These are phyloP conservation scores for Boletus rubescentipes DNA, from an alignment of 768 basidiomycete species.

Conservation along the genomic window DNA sequence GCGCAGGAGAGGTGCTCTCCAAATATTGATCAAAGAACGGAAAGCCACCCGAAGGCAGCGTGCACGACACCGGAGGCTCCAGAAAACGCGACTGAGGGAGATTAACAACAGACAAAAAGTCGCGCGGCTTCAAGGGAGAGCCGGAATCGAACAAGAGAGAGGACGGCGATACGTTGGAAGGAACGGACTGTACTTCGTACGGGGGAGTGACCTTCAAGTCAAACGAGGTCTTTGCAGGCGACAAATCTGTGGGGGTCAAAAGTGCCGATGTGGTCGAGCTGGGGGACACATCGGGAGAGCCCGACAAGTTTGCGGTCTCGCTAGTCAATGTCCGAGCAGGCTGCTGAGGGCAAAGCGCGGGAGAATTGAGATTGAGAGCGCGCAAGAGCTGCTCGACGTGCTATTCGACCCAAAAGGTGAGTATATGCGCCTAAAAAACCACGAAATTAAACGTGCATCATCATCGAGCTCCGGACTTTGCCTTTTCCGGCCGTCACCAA, in stretches of 20 bases:
- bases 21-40: conserved; percentile 56
- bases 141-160: conserved; percentile 48
- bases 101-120: conserved; percentile 27
- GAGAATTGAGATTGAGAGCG: conserved; percentile 77
- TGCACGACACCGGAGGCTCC: conserved; percentile 15
- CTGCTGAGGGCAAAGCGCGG: conserved; percentile 49
- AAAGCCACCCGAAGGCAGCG: conserved; percentile 29
- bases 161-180: conserved; percentile 33
- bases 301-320: conserved; percentile 40
- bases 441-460: conserved; percentile 31
- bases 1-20: conserved; percentile 41
- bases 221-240: conserved; percentile 57
- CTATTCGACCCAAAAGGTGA: conserved; percentile 38
- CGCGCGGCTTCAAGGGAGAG: conserved; percentile 34
- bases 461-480: conserved; percentile 56
- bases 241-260: conserved; percentile 72
- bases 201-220: conserved; percentile 55
- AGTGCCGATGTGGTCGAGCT: conserved; percentile 69
- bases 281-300: conserved; percentile 71
- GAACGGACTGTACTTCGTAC: conserved; percentile 43
- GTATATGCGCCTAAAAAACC: conserved; percentile 29
- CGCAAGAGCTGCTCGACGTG: conserved; percentile 81
- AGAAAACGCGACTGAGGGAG: conserved; percentile 27
- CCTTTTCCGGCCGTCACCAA: conserved; percentile 78
- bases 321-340: conserved; percentile 44